phyloP scores from a whole-genome alignment of 2,329 filamentous ascomycete genomes.

The Pyrenochaeta sp. region DNA sequence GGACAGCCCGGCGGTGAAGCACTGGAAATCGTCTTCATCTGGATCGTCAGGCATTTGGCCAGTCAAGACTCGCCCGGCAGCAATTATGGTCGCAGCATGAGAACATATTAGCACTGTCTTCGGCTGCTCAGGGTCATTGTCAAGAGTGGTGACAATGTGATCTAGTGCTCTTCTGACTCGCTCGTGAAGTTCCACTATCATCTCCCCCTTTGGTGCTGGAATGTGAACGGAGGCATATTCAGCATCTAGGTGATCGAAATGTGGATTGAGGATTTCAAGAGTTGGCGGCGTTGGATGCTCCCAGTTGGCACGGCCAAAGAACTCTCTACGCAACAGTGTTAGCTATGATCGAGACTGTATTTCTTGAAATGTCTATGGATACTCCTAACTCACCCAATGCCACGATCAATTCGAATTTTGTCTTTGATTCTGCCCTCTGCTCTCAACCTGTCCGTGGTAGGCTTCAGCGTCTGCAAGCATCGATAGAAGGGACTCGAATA shows the following conservation, averaged over 20 bases:
- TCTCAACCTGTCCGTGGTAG: slow-evolving; percentile 46
- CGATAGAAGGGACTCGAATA: slow-evolving; percentile 65
- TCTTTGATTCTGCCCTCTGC: slow-evolving; percentile 39
- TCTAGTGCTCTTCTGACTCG: slow-evolving; percentile 75
- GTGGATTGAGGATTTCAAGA: slow-evolving; percentile 68
- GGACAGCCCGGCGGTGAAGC: slow-evolving; percentile 83
- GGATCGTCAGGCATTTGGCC: slow-evolving; percentile 75
- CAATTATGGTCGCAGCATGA: slow-evolving; percentile 90
- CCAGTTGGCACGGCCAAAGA: slow-evolving; percentile 88
- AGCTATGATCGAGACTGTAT: slow-evolving; percentile 50
- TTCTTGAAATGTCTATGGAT: neutral
- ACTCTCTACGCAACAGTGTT: slow-evolving; percentile 69
- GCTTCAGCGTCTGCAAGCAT: slow-evolving; percentile 50
- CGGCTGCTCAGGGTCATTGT: slow-evolving; percentile 68
- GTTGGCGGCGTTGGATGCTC: slow-evolving; percentile 81
- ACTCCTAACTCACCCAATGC: slow-evolving; percentile 55
- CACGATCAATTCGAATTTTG: slow-evolving; percentile 60
- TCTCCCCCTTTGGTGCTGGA: slow-evolving; percentile 79
- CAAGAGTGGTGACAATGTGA: slow-evolving; percentile 74
- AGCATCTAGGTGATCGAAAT: slow-evolving; percentile 66
- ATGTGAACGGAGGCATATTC: slow-evolving; percentile 68
- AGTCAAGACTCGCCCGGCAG: slow-evolving; percentile 82
- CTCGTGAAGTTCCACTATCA: slow-evolving; percentile 78
- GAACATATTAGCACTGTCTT: slow-evolving; percentile 81
- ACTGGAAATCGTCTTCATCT: slow-evolving; percentile 79